Percentiles rank a stretch among this genome's conserved stretches.
These are phyloP conservation scores for Rhizopus delemar DNA, from an alignment of 371 early-diverging fungal species.

Conservation along the genomic window DNA sequence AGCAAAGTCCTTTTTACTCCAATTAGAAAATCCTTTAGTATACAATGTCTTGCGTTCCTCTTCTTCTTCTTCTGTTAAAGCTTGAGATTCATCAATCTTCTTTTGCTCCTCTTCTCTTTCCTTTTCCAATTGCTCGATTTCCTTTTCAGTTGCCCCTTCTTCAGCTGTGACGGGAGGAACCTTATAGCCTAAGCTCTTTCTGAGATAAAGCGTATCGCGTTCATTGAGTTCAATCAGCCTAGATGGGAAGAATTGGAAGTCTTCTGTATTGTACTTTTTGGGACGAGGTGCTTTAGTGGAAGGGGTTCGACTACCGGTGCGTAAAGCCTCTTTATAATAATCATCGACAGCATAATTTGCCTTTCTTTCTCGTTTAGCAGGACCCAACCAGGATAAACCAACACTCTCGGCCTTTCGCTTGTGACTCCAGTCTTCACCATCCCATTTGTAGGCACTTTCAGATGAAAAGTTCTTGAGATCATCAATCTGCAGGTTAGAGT, in stretches of 20 bases:
- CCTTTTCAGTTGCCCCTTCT: slow-evolving; percentile 43
- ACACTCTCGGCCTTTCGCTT: slow-evolving; percentile 56
- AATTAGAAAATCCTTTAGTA: slow-evolving; percentile 84
- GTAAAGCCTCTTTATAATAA: slow-evolving; percentile 83
- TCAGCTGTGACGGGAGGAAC: slow-evolving; percentile 39
- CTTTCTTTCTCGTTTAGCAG: slow-evolving; percentile 87
- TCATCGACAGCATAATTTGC: slow-evolving; percentile 87
- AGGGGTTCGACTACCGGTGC: slow-evolving; percentile 54
- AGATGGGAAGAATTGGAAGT: slow-evolving; percentile 93
- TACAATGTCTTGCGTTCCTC: slow-evolving; percentile 80
- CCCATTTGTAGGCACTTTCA: slow-evolving; percentile 91
- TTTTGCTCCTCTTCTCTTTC: slow-evolving; percentile 79
- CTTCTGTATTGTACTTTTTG: slow-evolving; percentile 65
- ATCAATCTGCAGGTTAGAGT: slow-evolving; percentile 84
- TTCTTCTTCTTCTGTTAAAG: slow-evolving; percentile 87
- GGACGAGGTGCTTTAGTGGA: slow-evolving; percentile 63
- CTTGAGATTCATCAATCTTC: slow-evolving; percentile 83
- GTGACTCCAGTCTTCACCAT: slow-evolving; percentile 91
- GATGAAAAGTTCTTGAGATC: slow-evolving; percentile 86
- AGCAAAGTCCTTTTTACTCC: slow-evolving; percentile 93
- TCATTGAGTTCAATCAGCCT: slow-evolving; percentile 81
- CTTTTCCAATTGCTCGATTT: slow-evolving; percentile 59
- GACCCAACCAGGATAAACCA: slow-evolving; percentile 77
- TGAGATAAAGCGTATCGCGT: slow-evolving; percentile 70
- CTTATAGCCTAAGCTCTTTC: slow-evolving; percentile 69